Base-by-base conservation (phyloP, 148 eudicot genomes). In the Rhododendron ferrugineum region DNA sequence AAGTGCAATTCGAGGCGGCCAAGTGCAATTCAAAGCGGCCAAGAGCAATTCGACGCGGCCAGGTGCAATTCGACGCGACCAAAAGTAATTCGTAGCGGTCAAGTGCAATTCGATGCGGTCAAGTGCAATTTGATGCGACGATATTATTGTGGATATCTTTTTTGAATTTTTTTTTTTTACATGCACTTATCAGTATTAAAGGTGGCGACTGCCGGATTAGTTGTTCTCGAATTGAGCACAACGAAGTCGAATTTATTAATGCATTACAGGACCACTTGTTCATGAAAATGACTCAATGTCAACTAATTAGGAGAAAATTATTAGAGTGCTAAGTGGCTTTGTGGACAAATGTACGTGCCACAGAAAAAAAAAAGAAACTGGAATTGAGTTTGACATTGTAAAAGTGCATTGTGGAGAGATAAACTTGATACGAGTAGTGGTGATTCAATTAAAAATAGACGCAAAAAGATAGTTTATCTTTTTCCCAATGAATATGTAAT, bases 271-370 rank as follows among this genome's bases (percentile, higher is more conserved):
- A 20, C 64, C 66, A 80, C 82, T 80, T 52, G 82, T 80, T 32
- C 13, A 79, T 79, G 62, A 32, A 28, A 52, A 70, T 52, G 66
- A 80, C 82, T 80, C 82, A 30, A 79, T 80, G 81, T 14, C 81
- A 79, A 79, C 81, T 79, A n/a, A n/a, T n/a, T n/a, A 47, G 34
- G 60, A 47, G 6, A 32, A 70, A 79, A 49, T 26, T 49, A 47
- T 47, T 79, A 15, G 23, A 44, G 32, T 11, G 14, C 0, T 28
- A 13, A 49, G 81, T 78, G 56, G 54, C 14, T 78, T 44, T 0
- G 62, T 34, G 82, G 81, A 50, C 40, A 79, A 79, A 79, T 14
- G 28, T 52, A 79, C 5, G 49, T 80, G 66, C 66, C 82, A 52
- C 40, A 30, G 18, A 11, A 32, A 30, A 40, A 32, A 30, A 20